Percentiles rank a stretch among this genome's conserved stretches.
Evolutionary conservation across 805 yeast species (phyloP).

Genomic region (Candida dajiaensis): DNA sequence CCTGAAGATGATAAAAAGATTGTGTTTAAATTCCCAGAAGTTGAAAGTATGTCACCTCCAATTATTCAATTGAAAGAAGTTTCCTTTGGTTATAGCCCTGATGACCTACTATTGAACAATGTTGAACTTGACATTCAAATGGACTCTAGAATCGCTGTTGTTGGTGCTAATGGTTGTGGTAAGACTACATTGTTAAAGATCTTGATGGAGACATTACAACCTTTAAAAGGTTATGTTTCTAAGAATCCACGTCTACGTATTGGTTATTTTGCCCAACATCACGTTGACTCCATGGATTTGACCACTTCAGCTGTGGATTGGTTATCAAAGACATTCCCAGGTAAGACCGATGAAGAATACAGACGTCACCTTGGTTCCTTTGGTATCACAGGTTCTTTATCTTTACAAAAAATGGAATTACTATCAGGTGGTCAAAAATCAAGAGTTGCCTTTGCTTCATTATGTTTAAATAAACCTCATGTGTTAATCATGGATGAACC

Average conservation of each 20-base stretch:
- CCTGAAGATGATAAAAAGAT: conserved; percentile 89
- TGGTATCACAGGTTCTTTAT: conserved; percentile 93
- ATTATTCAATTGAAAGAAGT: conserved; percentile 84
- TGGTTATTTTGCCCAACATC: conserved; percentile 98
- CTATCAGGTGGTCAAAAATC: conserved; percentile 98
- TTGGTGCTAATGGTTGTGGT: conserved; percentile 99
- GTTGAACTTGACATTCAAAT: conserved; percentile 89
- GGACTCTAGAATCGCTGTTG: conserved; percentile 92
- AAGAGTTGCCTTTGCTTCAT: conserved; percentile 95
- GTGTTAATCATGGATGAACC: conserved; percentile 94
- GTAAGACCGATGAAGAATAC: conserved; percentile 92
- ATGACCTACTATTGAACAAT: conserved; percentile 56
- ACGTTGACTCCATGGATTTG: conserved; percentile 95
- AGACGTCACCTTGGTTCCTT: conserved; percentile 95
- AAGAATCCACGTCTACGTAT: conserved; percentile 83
- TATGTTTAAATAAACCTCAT: conserved; percentile 87
- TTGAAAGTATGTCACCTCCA: conserved; percentile 90
- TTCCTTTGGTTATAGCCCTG: conserved; percentile 73
- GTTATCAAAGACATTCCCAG: conserved; percentile 88
- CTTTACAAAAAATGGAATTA: conserved; percentile 82
- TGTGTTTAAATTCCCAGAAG: conserved; percentile 90
- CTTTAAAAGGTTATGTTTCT: conserved; percentile 72
- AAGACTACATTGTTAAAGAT: conserved; percentile 90
- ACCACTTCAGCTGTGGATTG: conserved; percentile 82
- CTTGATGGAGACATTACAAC: conserved; percentile 70